Base-by-base conservation (phyloP, 352 stramenopile genomes). In the Pythium vanterpoolii region DNA sequence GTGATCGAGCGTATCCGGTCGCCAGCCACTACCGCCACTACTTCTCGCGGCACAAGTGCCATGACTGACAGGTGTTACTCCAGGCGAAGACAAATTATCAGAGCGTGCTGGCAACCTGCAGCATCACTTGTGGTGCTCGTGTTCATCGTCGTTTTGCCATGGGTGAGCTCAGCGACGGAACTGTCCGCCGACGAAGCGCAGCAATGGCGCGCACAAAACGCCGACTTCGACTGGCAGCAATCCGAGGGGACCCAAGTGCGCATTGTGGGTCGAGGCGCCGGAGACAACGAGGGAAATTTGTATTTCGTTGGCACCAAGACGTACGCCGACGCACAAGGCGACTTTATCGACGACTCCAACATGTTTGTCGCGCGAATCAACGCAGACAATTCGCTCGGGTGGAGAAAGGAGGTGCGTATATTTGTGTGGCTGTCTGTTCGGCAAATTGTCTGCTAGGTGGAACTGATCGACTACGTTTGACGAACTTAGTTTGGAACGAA, bases 221-320 rank as follows among this genome's bases (percentile, higher is more conserved):
- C 71, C 16, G 38, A 60, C 7, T 90, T 80, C 48, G 73, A 88
- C 59, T 90, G 80, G 80, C 56, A 77, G 39, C 76, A 83, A 44
- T 16, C n/a, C 2, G 71, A 80, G 9, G 56, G 64, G 27, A 69
- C 56, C 5, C 60, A 71, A 39, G 68, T 88, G n/a, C 58, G 50
- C 3, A 76, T 90, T 26, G 36, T 62, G 0, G 77, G 74, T 10
- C 56, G 55, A 21, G 78, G 80, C 19, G 66, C 64, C 5, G 46
- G 67, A 10, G 78, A 90, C 43, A 26, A 6, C 0, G 60, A 40
- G 7, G 78, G 78, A 3, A 80, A 80, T 11, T 43, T 87, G n/a
- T 90, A 87, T 62, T 86, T 88, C 34, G 74, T 69, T 11, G 80
- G 80, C 34, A 74, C 66, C 23, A 86, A 83, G 53, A 79, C 56